These are phyloP conservation scores for Cinnamomum micranthum DNA, from an alignment of 164 flowering plant genomes.

Conservation along the genomic window DNA sequence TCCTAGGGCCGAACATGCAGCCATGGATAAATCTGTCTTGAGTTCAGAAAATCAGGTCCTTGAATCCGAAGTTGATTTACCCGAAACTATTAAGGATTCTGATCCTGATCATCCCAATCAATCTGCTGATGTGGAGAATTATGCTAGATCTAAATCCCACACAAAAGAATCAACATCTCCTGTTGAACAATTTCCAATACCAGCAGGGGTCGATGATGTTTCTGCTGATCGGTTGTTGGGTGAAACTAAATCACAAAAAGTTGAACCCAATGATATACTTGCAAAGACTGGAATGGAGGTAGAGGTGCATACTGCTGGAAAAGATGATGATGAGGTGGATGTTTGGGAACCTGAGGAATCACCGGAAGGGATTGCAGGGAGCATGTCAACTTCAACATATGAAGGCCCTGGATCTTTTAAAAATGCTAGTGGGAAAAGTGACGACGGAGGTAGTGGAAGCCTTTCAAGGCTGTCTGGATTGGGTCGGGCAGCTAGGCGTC, in stretches of 20 bases:
- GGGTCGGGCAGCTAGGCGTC: conserved; percentile 92
- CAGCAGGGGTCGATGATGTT: conserved; percentile 23
- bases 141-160: conserved; percentile 1
- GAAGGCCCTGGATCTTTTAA: conserved; percentile 82
- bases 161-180: conserved; percentile 29
- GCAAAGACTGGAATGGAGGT: conserved; percentile 42
- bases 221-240: conserved; percentile 25
- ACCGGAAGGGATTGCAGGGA: conserved; percentile 33
- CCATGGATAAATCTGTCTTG: conserved; percentile 17
- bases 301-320: conserved; percentile 28
- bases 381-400: conserved; percentile 34
- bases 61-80: conserved; percentile 36
- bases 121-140: conserved; percentile 32
- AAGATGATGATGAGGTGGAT: conserved; percentile 53
- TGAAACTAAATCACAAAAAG: conserved; percentile 17
- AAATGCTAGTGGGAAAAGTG: conserved; percentile 73
- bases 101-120: conserved; percentile 30
- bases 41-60: conserved; percentile 31
- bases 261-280: conserved; percentile 27
- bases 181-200: conserved; percentile 12
- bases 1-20: conserved; percentile 19
- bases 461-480: conserved; percentile 89
- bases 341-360: conserved; percentile 61
- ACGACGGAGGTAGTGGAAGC: conserved; percentile 78
- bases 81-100: conserved; percentile 51